Conservation (phyloP, 1,284 basidiomycete genomes). For the Cryptococcus neoformans region DNA sequence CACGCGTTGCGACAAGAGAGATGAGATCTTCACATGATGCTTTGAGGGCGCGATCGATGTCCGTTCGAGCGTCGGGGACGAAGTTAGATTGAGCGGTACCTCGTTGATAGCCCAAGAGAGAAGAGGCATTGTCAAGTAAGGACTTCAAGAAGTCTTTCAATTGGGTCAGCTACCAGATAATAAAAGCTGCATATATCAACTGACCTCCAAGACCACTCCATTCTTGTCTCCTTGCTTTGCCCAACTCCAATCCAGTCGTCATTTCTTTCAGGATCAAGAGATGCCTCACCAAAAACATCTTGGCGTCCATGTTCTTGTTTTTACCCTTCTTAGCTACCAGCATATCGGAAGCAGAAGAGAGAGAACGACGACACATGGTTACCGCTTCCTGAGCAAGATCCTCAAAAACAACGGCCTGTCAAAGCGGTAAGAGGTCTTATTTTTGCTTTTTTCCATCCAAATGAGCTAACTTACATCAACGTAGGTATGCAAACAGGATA, state of each 20-base stretch:
- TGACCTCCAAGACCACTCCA: slow-evolving; percentile 51
- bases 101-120: slow-evolving; percentile 57
- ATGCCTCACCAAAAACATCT: slow-evolving; percentile 83
- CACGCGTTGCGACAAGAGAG: slow-evolving; percentile 56
- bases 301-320: slow-evolving; percentile 61
- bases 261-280: slow-evolving; percentile 89
- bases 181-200: slow-evolving; percentile 3
- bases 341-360: slow-evolving; percentile 65
- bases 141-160: slow-evolving; percentile 65
- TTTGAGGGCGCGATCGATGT: slow-evolving; percentile 78
- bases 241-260: slow-evolving; percentile 59
- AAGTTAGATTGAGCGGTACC: slow-evolving; percentile 20
- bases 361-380: slow-evolving; percentile 70
- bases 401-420: slow-evolving; percentile 67
- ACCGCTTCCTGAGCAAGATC: slow-evolving; percentile 91
- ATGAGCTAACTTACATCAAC: slow-evolving; percentile 64
- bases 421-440: background rate
- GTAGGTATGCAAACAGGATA: slow-evolving; percentile 81
- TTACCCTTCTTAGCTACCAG: slow-evolving; percentile 57
- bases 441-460: too few relatives aligned
- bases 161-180: background rate
- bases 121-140: slow-evolving; percentile 65
- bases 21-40: slow-evolving; percentile 79
- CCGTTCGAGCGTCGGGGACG: slow-evolving; percentile 56
- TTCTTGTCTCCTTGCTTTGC: slow-evolving; percentile 46